Conservation (phyloP, 257 asterid species). For the Jacaranda copaia region DNA sequence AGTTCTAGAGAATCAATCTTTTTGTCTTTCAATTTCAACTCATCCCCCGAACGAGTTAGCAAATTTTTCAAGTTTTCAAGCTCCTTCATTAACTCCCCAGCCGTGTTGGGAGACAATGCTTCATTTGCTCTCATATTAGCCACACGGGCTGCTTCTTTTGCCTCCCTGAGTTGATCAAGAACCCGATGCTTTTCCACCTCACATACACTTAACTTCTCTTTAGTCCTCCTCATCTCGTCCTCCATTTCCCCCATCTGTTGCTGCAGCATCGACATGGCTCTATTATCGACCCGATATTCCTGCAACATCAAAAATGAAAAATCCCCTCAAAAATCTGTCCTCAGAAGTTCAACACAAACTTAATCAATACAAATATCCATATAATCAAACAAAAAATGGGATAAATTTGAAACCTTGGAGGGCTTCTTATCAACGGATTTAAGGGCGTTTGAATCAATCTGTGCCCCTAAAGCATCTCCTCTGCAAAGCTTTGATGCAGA, state of each 20-base stretch:
- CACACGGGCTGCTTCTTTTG: slow-evolving; percentile 40
- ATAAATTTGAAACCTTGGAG: slow-evolving; percentile 44
- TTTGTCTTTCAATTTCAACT: slow-evolving; percentile 48
- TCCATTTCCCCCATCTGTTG: slow-evolving; percentile 57
- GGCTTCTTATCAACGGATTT: slow-evolving; percentile 58
- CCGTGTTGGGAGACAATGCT: slow-evolving; percentile 36
- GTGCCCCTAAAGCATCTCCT: slow-evolving; percentile 60
- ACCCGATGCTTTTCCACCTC: slow-evolving; percentile 52
- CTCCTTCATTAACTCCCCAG: slow-evolving; percentile 46
- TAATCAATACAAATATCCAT: not conserved
- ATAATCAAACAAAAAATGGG: slow-evolving; percentile 25
- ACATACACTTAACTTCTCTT: slow-evolving; percentile 40
- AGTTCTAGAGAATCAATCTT: slow-evolving; percentile 53
- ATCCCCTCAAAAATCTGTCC: slow-evolving; percentile 8
- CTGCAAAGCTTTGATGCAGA: slow-evolving; percentile 79
- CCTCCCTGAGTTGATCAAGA: slow-evolving; percentile 52
- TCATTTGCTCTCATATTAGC: slow-evolving; percentile 40
- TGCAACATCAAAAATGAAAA: slow-evolving; percentile 1
- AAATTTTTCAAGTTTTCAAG: slow-evolving; percentile 49
- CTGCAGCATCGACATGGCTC: slow-evolving; percentile 55
- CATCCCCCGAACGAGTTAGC: slow-evolving; percentile 48
- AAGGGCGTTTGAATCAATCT: slow-evolving; percentile 66
- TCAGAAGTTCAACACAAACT: not conserved
- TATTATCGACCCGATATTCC: slow-evolving; percentile 39
- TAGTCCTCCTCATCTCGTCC: slow-evolving; percentile 59